Evolutionary conservation across 257 asterid species (phyloP).

Genomic region (Primulina huaijiensis): DNA sequence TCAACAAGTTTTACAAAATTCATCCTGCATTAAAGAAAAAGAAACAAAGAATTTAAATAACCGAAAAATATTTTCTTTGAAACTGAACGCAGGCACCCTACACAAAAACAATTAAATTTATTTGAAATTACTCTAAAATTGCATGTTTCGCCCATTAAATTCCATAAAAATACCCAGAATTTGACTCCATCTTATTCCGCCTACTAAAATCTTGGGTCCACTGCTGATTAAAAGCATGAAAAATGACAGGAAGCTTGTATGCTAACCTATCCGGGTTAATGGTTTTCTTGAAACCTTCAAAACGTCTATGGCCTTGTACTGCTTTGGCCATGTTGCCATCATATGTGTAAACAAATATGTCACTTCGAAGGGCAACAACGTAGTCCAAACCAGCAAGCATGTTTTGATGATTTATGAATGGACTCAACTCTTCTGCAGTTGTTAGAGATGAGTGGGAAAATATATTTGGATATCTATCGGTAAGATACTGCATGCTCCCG

Average conservation of each 20-base stretch:
- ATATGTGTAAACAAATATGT: slow-evolving; percentile 82
- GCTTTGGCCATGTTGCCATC: slow-evolving; percentile 99
- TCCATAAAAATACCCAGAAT: background rate
- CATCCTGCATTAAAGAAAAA: slow-evolving; percentile 49
- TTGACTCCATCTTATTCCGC: background rate
- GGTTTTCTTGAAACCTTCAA: slow-evolving; percentile 86
- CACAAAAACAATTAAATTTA: background rate
- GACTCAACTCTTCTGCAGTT: slow-evolving; percentile 61
- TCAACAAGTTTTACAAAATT: slow-evolving; percentile 80
- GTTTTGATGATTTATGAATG: slow-evolving; percentile 81
- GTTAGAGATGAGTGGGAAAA: slow-evolving; percentile 76
- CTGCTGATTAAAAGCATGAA: background rate
- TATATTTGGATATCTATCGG: slow-evolving; percentile 69
- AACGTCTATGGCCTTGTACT: slow-evolving; percentile 94
- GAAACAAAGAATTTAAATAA: slow-evolving; percentile 1
- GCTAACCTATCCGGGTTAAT: slow-evolving; percentile 77
- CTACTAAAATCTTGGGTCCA: background rate
- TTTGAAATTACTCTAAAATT: too few species aligned
- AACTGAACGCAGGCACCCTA: background rate
- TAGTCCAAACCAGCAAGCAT: slow-evolving; percentile 97
- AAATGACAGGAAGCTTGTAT: background rate
- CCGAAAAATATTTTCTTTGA: background rate
- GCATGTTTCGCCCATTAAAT: background rate
- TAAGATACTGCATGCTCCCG: slow-evolving; percentile 81
- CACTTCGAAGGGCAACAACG: slow-evolving; percentile 79